Evolutionary conservation across 2,329 filamentous ascomycete genomes (phyloP).

Genomic region (Fulvia fulva): DNA sequence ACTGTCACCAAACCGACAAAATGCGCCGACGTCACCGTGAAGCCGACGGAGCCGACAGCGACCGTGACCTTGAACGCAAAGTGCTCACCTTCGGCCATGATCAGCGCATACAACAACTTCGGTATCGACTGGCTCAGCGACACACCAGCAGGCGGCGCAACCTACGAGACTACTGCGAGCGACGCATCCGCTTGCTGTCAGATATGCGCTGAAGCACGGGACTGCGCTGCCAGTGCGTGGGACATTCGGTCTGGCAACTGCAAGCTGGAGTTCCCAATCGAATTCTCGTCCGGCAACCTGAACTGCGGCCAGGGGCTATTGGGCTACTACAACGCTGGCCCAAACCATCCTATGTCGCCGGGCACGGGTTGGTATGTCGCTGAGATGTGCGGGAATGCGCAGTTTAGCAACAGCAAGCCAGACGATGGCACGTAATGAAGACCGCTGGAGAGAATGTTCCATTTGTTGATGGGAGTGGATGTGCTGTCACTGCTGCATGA

Average conservation of each 20-base stretch:
- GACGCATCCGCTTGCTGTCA: constrained; percentile 32
- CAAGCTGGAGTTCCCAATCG: constrained; percentile 28
- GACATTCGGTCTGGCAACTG: constrained; percentile 28
- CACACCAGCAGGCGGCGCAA: constrained; percentile 25
- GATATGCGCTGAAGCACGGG: constrained; percentile 27
- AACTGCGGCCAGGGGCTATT: constrained; percentile 29
- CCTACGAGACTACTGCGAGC: constrained; percentile 26
- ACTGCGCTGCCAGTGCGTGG: constrained; percentile 30
- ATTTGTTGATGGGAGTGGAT: neutral
- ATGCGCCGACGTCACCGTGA: constrained; percentile 25
- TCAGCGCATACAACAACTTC: constrained; percentile 24
- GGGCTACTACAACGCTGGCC: constrained; percentile 29
- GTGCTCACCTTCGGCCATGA: constrained; percentile 31
- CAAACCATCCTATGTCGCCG: constrained; percentile 29
- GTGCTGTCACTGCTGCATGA: neutral
- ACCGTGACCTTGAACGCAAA: constrained; percentile 29
- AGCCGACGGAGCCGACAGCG: constrained; percentile 16
- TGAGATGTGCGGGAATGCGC: constrained; percentile 27
- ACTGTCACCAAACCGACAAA: constrained; percentile 18
- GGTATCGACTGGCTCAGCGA: constrained; percentile 28
- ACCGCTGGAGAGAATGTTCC: neutral
- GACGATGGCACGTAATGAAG: constrained; percentile 30
- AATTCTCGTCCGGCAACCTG: constrained; percentile 22
- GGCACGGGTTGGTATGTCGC: constrained; percentile 30
- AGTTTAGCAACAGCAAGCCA: constrained; percentile 25